phyloP scores from a whole-genome alignment of 495 filamentous ascomycete species.

The Penicillium salamii region DNA sequence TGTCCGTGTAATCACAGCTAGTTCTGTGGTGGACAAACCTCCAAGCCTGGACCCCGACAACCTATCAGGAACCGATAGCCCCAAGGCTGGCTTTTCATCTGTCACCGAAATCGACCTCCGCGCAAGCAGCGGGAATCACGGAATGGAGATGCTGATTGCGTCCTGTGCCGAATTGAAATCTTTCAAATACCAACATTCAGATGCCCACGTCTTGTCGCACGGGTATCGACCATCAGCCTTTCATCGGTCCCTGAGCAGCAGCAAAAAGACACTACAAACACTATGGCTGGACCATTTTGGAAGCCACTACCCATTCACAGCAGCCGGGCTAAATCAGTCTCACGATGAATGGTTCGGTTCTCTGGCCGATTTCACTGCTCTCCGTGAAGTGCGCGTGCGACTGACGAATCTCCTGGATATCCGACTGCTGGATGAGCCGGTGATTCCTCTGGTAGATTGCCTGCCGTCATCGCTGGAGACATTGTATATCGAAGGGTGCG shows the following conservation, averaged over 20 bases:
- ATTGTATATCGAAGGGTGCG: slow-evolving; percentile 32
- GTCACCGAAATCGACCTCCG: slow-evolving; percentile 29
- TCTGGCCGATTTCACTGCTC: slow-evolving; percentile 26
- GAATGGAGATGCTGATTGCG: slow-evolving; percentile 24
- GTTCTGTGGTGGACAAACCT: slow-evolving; percentile 28
- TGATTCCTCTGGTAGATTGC: slow-evolving; percentile 19
- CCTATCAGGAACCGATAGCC: neutral
- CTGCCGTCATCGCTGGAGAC: slow-evolving; percentile 31
- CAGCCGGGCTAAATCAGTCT: slow-evolving; percentile 28
- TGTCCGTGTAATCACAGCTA: slow-evolving; percentile 24
- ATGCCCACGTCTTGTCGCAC: slow-evolving; percentile 23
- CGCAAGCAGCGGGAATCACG: slow-evolving; percentile 27
- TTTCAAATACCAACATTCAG: slow-evolving; percentile 39
- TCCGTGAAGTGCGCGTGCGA: slow-evolving; percentile 35
- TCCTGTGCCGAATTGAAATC: slow-evolving; percentile 27
- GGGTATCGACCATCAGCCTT: slow-evolving; percentile 32
- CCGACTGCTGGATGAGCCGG: slow-evolving; percentile 24
- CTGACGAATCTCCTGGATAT: slow-evolving; percentile 35
- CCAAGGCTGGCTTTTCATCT: slow-evolving; percentile 4
- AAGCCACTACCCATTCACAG: slow-evolving; percentile 32
- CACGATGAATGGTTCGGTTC: slow-evolving; percentile 37
- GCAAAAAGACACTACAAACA: slow-evolving; percentile 27
- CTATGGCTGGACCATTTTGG: slow-evolving; percentile 36
- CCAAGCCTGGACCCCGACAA: neutral
- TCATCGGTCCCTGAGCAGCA: slow-evolving; percentile 22